Conservation (phyloP, 257 asterid species). For the Mentha longifolia region DNA sequence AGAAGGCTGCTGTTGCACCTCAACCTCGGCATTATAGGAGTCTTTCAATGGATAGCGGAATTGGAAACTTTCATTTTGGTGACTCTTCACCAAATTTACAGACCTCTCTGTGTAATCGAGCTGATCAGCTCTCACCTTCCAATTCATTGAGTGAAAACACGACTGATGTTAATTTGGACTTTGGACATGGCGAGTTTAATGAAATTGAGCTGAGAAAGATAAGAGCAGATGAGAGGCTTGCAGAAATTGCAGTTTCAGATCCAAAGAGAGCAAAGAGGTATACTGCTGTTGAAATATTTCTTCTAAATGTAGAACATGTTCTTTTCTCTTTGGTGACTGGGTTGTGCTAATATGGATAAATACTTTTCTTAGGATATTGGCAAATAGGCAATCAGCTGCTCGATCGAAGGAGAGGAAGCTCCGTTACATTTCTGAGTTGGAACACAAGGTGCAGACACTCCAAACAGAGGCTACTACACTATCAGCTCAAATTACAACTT, state of each 20-base stretch:
- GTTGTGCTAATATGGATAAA: background rate
- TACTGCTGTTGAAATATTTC: background rate
- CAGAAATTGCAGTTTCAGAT: conserved; percentile 77
- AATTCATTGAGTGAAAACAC: conserved; percentile 57
- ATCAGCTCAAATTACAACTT: conserved; percentile 67
- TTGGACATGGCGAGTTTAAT: conserved; percentile 74
- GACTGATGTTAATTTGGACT: conserved; percentile 52
- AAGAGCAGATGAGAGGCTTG: conserved; percentile 81
- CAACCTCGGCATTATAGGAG: conserved; percentile 65
- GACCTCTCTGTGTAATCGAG: conserved; percentile 37
- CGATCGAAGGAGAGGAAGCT: conserved; percentile 94
- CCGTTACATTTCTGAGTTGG: conserved; percentile 90
- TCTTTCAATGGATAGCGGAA: conserved; percentile 84
- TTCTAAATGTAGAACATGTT: background rate
- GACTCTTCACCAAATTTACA: conserved; percentile 57
- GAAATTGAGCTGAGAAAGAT: conserved; percentile 82
- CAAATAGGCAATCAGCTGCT: conserved; percentile 95
- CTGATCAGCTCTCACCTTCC: conserved; percentile 61
- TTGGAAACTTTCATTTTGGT: conserved; percentile 57
- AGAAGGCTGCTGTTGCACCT: conserved; percentile 5
- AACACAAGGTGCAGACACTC: conserved; percentile 84
- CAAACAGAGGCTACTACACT: conserved; percentile 78
- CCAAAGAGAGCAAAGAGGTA: conserved; percentile 93
- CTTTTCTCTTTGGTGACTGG: background rate
- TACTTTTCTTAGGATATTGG: conserved; percentile 67